phyloP scores from a whole-genome alignment of 2,329 filamentous ascomycete species.

The Microcyclosporella mali region DNA sequence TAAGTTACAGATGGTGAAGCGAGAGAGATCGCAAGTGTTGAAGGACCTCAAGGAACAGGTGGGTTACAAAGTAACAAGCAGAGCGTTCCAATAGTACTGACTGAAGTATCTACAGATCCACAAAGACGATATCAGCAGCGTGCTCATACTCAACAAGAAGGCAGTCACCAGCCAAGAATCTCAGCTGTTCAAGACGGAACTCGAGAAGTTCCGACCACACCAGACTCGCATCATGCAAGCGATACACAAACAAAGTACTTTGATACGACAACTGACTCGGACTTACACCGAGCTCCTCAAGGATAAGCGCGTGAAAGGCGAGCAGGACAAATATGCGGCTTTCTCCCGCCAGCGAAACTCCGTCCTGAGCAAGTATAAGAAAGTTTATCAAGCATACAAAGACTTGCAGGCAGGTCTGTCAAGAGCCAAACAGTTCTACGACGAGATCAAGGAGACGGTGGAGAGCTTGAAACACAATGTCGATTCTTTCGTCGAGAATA shows the following conservation, averaged over 20 bases:
- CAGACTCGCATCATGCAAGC: constrained; percentile 88
- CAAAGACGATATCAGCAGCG: constrained; percentile 94
- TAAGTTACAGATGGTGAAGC: constrained; percentile 86
- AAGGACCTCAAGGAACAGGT: constrained; percentile 99
- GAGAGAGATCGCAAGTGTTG: constrained; percentile 82
- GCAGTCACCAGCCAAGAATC: constrained; percentile 85
- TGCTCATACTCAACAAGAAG: constrained; percentile 96
- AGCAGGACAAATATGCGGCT: constrained; percentile 90
- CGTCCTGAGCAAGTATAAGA: constrained; percentile 81
- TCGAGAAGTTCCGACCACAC: constrained; percentile 95
- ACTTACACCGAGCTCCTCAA: constrained; percentile 83
- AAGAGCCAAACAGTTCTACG: constrained; percentile 87
- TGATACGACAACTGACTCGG: constrained; percentile 90
- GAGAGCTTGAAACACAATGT: constrained; percentile 45
- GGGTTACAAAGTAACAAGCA: constrained; percentile 22
- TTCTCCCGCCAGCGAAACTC: constrained; percentile 76
- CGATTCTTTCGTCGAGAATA: constrained; percentile 92
- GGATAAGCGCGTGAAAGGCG: constrained; percentile 85
- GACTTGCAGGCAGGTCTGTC: constrained; percentile 80
- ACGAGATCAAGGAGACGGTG: constrained; percentile 58
- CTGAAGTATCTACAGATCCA: constrained; percentile 58
- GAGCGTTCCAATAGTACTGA: constrained; percentile 10
- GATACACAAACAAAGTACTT: constrained; percentile 85
- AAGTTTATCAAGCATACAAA: constrained; percentile 85
- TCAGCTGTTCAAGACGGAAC: constrained; percentile 86